Percentiles rank a stretch among this genome's conserved stretches.
Conservation (phyloP, 345 rosid species). For the Schrenkiella parvula region DNA sequence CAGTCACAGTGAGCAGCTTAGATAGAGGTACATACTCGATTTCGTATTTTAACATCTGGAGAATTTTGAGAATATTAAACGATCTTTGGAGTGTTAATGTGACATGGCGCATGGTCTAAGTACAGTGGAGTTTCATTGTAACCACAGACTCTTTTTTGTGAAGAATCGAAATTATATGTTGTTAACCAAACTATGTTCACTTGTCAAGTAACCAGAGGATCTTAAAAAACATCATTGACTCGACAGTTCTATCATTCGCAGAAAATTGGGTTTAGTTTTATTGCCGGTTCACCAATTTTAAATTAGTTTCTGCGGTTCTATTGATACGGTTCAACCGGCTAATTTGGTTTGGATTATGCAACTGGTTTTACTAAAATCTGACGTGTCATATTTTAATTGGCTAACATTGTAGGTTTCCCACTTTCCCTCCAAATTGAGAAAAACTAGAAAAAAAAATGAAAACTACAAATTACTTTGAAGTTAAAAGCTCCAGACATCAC, state of each 20-base stretch:
- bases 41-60: neutral
- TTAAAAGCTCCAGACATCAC: neutral
- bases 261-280: neutral
- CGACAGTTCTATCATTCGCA: neutral
- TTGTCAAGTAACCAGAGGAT: neutral
- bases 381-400: neutral
- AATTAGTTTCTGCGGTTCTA: neutral
- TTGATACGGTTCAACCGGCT: neutral
- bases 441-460: neutral
- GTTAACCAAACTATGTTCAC: neutral
- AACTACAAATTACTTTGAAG: neutral
- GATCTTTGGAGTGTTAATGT: neutral
- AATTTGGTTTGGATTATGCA: neutral
- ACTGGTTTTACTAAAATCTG: neutral
- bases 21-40: conserved; percentile 12
- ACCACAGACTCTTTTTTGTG: neutral
- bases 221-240: neutral
- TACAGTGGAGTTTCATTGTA: conserved; percentile 9
- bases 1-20: conserved; percentile 8
- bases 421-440: conserved; percentile 12
- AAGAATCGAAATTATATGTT: neutral
- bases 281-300: neutral
- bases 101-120: neutral
- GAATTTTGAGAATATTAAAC: neutral
- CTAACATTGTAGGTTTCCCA: neutral